Percentiles rank a stretch among this genome's conserved stretches.
phyloP scores from a whole-genome alignment of 2,329 filamentous ascomycete genomes.

The Graphilbum fragrans region DNA sequence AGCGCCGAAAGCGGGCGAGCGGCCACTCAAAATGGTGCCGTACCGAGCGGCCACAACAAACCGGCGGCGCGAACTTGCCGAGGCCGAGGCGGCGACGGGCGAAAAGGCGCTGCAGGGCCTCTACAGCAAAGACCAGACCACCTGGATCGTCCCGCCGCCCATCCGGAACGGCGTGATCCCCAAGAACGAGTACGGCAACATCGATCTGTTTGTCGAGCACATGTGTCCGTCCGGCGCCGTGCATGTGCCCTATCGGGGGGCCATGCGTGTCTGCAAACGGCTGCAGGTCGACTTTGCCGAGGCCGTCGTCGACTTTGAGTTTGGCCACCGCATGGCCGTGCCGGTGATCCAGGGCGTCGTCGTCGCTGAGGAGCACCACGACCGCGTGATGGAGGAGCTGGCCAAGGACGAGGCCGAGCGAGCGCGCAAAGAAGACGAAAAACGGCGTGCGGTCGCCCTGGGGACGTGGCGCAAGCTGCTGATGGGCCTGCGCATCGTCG shows the following conservation, averaged over 20 bases:
- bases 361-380: slow-evolving; percentile 68
- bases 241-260: slow-evolving; percentile 70
- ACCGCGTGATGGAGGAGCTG: slow-evolving; percentile 65
- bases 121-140: slow-evolving; percentile 74
- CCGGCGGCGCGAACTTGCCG: slow-evolving; percentile 77
- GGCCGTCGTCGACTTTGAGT: slow-evolving; percentile 92
- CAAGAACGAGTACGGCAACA: slow-evolving; percentile 91
- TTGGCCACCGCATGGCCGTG: slow-evolving; percentile 86
- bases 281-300: slow-evolving; percentile 83
- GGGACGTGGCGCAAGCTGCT: slow-evolving; percentile 77
- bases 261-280: slow-evolving; percentile 68
- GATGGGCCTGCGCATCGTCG: slow-evolving; percentile 70
- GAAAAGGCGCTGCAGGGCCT: slow-evolving; percentile 78
- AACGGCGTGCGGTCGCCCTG: slow-evolving; percentile 62
- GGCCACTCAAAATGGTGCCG: slow-evolving; percentile 75
- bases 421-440: slow-evolving; percentile 68
- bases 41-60: slow-evolving; percentile 85
- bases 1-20: slow-evolving; percentile 55
- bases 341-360: slow-evolving; percentile 87
- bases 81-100: slow-evolving; percentile 67
- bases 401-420: slow-evolving; percentile 65
- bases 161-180: slow-evolving; percentile 79
- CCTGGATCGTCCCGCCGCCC: slow-evolving; percentile 87
- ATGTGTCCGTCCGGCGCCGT: slow-evolving; percentile 78
- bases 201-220: slow-evolving; percentile 85